Evolutionary conservation across 2,329 filamentous ascomycete genomes (phyloP), one percentile per base, ranked within the genome.

Genomic region (Talaromyces piceae): DNA sequence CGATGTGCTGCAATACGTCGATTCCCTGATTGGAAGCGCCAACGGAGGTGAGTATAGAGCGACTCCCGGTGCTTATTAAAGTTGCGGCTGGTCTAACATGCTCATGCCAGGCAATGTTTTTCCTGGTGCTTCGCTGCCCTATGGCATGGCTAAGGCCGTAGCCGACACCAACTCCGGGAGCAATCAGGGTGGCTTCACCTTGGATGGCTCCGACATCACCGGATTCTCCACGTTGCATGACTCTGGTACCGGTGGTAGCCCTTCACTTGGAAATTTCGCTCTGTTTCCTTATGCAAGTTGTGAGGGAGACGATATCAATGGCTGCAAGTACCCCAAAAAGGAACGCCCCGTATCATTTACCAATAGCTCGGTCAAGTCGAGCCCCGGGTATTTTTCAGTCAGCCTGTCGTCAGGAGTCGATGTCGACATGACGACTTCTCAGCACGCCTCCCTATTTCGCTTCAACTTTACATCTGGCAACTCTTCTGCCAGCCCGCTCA

Each of bases 181-280:
- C 60, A 79, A 80, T 50, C 78, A 81, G 55, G 78, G 77, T 41
- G 78, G 78, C 1, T 81, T 79, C 59, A 72, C 77, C 5, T 73
- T 72, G 1, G 77, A 80, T 55, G 74, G 72, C 13, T 74, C 71
- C 51, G 72, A 67, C 33, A 67, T 80, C 45, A 75, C 73, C 9
- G 77, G 77, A 9, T 80, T 80, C 61, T 69, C 66, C 7, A 64
- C 68, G 7, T 69, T 77, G 67, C 76, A 78, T 52, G 76, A 78
- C 58, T 72, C 68, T 12, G 75, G 75, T 8, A 77, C 74, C 41
- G 75, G 74, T 48, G 72, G 70, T 28, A 61, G 67, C 9, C 82
- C 84, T 0, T 87, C 83, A 4, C 70, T 89, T 1, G 86, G 86
- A 5, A 87, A 87, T 61, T 88, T 88, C 50, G 81, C 86, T 1